These are phyloP conservation scores for Penstemon eatonii DNA, from an alignment of 257 asterid genomes.

Conservation along the genomic window DNA sequence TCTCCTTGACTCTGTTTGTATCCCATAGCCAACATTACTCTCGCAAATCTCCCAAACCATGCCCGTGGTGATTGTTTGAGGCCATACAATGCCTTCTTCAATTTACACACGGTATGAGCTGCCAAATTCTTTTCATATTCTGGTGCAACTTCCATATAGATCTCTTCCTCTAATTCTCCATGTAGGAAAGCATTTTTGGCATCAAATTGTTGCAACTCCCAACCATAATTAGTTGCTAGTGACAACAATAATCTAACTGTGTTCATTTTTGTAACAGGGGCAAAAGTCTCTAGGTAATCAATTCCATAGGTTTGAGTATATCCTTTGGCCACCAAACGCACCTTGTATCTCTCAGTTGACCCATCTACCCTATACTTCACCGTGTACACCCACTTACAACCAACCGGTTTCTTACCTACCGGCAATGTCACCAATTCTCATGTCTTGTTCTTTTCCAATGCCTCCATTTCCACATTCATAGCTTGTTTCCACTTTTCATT, in stretches of 20 bases:
- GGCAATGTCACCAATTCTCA: background rate
- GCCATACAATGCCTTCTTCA: background rate
- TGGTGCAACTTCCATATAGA: background rate
- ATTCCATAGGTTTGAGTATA: too few relatives aligned
- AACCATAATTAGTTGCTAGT: background rate
- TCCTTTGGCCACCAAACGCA: background rate
- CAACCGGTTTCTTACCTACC: background rate
- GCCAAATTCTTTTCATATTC: background rate
- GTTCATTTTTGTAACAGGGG: background rate
- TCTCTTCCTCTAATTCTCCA: too few relatives aligned
- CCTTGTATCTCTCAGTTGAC: background rate
- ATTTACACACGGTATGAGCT: background rate
- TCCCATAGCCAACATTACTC: background rate
- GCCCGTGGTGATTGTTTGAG: background rate
- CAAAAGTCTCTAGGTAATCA: too few relatives aligned
- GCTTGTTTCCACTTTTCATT: constrained; percentile 1
- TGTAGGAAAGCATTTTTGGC: too few relatives aligned
- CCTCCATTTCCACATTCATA: background rate
- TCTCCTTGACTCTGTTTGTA: too few relatives aligned
- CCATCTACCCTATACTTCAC: background rate
- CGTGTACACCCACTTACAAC: background rate
- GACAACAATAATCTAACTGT: background rate
- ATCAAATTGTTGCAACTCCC: background rate
- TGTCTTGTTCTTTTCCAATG: background rate
- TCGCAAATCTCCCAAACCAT: too few relatives aligned